Percentiles rank a stretch among this genome's conserved stretches.
phyloP scores from a whole-genome alignment of 148 eudicot genomes.

The Beta vulgaris region DNA sequence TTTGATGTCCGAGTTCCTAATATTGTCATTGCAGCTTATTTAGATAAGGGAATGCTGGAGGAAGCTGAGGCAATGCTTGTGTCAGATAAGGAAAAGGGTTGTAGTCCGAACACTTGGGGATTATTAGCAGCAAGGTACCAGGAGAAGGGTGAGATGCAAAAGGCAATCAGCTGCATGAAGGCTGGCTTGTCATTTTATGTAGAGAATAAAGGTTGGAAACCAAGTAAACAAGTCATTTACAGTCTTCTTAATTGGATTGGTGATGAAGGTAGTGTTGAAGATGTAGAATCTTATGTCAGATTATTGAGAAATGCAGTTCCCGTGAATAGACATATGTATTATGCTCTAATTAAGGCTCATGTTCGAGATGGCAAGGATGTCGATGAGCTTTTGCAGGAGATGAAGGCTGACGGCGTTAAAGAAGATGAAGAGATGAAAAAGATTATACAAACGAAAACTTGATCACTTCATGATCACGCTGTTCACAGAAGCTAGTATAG shows the following conservation, averaged over 20 bases:
- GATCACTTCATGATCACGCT: not conserved
- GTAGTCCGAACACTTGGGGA: conserved; percentile 54
- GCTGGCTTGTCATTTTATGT: conserved; percentile 39
- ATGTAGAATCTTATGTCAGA: conserved; percentile 51
- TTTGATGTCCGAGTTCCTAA: conserved; percentile 67
- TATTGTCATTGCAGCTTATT: conserved; percentile 41
- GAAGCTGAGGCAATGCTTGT: conserved; percentile 69
- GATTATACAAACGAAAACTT: conserved; percentile 28
- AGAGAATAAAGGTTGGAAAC: conserved; percentile 56
- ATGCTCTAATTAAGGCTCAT: conserved; percentile 46
- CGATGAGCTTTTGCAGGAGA: conserved; percentile 36
- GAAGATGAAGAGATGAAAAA: conserved; percentile 46
- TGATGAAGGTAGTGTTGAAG: conserved; percentile 49
- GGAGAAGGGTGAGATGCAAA: conserved; percentile 49
- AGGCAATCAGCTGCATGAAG: conserved; percentile 50
- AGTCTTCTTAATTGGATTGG: conserved; percentile 50
- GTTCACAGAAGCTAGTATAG: not conserved
- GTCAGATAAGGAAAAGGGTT: conserved; percentile 34
- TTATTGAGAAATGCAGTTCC: conserved; percentile 42
- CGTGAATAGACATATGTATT: conserved; percentile 53
- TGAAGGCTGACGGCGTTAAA: conserved; percentile 52
- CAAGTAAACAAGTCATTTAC: conserved; percentile 34
- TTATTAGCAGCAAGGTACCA: conserved; percentile 48
- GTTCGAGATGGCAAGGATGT: conserved; percentile 51
- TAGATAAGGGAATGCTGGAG: conserved; percentile 46